Conservation (phyloP, 352 stramenopile genomes). For the Globisporangium mamillatum region DNA sequence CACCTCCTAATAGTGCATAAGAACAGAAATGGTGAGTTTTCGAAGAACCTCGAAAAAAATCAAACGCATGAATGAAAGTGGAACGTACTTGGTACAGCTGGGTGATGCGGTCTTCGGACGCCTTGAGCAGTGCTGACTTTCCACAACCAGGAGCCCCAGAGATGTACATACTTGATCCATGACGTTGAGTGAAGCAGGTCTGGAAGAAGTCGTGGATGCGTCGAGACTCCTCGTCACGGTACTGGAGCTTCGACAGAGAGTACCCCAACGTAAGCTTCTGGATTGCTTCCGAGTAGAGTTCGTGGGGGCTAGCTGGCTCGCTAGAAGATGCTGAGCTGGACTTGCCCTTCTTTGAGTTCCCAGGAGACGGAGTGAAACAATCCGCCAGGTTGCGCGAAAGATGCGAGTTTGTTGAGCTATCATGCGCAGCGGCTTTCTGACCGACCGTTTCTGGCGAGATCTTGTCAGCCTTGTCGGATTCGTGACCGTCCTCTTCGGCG, state of each 20-base stretch:
- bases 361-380: conserved; percentile 69
- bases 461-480: conserved; percentile 24
- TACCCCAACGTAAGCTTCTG: conserved; percentile 49
- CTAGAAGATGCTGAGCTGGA: not conserved
- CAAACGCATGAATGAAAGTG: not conserved
- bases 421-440: conserved; percentile 26
- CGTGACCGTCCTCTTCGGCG: not conserved
- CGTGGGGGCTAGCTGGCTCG: conserved; percentile 14
- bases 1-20: conserved; percentile 11
- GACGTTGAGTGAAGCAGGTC: conserved; percentile 43
- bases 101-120: conserved; percentile 45
- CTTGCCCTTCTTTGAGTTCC: conserved; percentile 26
- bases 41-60: not conserved
- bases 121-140: conserved; percentile 72
- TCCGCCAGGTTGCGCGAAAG: conserved; percentile 44
- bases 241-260: conserved; percentile 38
- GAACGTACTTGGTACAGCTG: conserved; percentile 47
- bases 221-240: conserved; percentile 59
- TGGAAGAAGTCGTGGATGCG: conserved; percentile 59
- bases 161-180: conserved; percentile 72
- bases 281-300: conserved; percentile 37
- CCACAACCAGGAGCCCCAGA: conserved; percentile 74
- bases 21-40: not conserved
- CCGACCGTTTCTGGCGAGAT: conserved; percentile 42
- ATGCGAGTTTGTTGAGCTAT: conserved; percentile 16